Conservation (phyloP, 1,284 basidiomycete species). For the Phellopilus nigrolimitatus region DNA sequence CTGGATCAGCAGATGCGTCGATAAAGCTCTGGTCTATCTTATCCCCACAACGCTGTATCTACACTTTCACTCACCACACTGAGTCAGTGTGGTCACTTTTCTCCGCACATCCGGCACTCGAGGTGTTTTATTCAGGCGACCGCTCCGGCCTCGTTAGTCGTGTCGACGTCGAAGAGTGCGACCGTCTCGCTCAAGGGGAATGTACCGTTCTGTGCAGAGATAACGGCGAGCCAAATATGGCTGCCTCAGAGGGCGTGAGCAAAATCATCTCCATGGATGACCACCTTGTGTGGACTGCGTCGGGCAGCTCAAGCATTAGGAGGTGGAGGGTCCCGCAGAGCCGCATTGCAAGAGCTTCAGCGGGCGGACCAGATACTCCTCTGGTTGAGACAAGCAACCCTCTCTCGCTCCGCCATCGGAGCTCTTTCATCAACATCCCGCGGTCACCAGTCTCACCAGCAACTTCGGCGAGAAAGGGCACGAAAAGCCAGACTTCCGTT, state of each 20-base stretch:
- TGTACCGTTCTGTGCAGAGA: constrained; percentile 84
- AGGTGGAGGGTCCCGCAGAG: constrained; percentile 70
- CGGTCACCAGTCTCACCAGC: constrained; percentile 2
- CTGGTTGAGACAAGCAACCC: constrained; percentile 1
- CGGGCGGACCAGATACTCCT: constrained; percentile 12
- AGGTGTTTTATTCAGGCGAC: constrained; percentile 95
- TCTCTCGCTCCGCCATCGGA: background rate
- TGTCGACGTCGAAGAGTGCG: constrained; percentile 81
- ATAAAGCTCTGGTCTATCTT: constrained; percentile 90
- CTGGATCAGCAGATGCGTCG: constrained; percentile 46
- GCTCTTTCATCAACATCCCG: background rate
- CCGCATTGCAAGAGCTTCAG: constrained; percentile 34
- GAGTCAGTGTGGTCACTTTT: constrained; percentile 94
- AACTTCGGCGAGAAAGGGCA: background rate
- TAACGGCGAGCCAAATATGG: constrained; percentile 32
- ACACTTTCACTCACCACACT: constrained; percentile 95
- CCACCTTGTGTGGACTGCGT: constrained; percentile 87
- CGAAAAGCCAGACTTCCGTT: constrained; percentile 9
- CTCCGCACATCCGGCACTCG: constrained; percentile 83
- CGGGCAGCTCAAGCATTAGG: constrained; percentile 73
- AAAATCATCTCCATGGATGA: constrained; percentile 85
- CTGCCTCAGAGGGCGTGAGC: constrained; percentile 67
- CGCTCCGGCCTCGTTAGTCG: constrained; percentile 85
- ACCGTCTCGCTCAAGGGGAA: constrained; percentile 83
- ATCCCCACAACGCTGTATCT: constrained; percentile 82